Percentiles rank a stretch among this genome's conserved stretches.
phyloP scores from a whole-genome alignment of 2,329 filamentous ascomycete genomes.

The Sporothrix sp. region DNA sequence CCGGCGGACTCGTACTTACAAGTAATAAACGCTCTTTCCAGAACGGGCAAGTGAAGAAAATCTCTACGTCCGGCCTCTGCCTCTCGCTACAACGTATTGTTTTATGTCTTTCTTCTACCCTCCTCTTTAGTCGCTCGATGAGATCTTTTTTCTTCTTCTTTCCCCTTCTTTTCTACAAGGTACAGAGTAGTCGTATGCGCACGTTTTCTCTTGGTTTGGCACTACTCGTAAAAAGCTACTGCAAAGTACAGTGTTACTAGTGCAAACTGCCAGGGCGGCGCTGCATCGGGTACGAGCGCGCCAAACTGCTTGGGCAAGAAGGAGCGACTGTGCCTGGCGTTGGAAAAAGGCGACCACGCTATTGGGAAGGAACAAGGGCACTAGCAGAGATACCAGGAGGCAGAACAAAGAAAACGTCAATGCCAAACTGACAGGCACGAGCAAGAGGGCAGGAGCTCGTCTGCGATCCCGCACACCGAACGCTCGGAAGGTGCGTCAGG shows the following conservation, averaged over 20 bases:
- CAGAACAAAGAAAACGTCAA: no score
- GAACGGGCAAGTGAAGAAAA: conserved; percentile 8
- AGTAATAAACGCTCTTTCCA: conserved; percentile 2
- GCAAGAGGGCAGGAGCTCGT: no score
- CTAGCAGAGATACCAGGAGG: not conserved
- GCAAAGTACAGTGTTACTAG: no score
- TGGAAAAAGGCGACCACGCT: not conserved
- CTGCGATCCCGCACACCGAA: no score
- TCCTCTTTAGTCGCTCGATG: not conserved
- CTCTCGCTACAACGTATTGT: not conserved
- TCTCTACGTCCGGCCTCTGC: not conserved
- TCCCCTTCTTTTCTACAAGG: no score
- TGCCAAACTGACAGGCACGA: not conserved
- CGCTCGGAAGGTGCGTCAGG: no score
- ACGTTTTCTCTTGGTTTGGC: not conserved
- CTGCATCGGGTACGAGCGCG: conserved; percentile 2
- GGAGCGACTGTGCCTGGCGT: not conserved
- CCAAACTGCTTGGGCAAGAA: not conserved
- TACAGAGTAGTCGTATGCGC: no score
- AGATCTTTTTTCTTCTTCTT: not conserved
- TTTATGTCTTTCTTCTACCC: not conserved
- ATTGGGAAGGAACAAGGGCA: not conserved
- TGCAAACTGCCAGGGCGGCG: no score
- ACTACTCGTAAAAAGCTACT: no score
- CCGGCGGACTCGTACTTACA: not conserved